phyloP scores from a whole-genome alignment of 1,139 yeast species.

The Pichia sp. region DNA sequence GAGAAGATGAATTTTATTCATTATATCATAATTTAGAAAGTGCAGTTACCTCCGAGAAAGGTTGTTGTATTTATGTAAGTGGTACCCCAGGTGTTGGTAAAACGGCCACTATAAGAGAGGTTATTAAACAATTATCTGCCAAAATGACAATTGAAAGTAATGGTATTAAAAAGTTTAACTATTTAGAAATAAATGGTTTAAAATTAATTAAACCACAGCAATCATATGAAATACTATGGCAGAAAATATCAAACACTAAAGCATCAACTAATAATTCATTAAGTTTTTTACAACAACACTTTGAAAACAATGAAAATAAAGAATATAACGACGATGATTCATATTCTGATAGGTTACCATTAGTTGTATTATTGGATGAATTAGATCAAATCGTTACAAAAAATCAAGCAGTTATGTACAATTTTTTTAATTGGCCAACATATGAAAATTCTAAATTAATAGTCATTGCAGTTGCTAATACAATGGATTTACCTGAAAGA shows the following conservation, averaged over 20 bases:
- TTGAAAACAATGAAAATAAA: constrained; percentile 23
- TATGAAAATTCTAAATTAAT: constrained; percentile 70
- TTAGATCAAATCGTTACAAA: constrained; percentile 85
- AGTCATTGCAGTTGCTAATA: constrained; percentile 91
- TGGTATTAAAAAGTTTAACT: constrained; percentile 57
- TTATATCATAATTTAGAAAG: constrained; percentile 67
- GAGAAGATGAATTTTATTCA: constrained; percentile 81
- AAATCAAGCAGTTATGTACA: constrained; percentile 86
- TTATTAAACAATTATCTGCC: constrained; percentile 54
- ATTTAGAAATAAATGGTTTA: constrained; percentile 85
- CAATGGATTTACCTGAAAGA: constrained; percentile 95
- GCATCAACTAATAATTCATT: constrained; percentile 63
- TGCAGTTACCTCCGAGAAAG: constrained; percentile 66
- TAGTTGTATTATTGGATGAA: constrained; percentile 84
- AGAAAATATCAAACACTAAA: constrained; percentile 56
- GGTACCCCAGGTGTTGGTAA: constrained; percentile 99
- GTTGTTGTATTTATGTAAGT: constrained; percentile 83
- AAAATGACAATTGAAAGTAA: constrained; percentile 33
- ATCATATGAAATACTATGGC: constrained; percentile 85
- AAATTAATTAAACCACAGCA: constrained; percentile 76
- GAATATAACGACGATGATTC: neutral
- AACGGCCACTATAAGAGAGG: constrained; percentile 90
- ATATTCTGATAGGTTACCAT: constrained; percentile 36
- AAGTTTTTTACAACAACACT: constrained; percentile 47
- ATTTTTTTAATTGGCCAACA: constrained; percentile 97